Percentiles rank a stretch among this genome's conserved stretches.
Evolutionary conservation across 2,329 filamentous ascomycete genomes (phyloP).

Genomic region (Botrytis hyacinthi): DNA sequence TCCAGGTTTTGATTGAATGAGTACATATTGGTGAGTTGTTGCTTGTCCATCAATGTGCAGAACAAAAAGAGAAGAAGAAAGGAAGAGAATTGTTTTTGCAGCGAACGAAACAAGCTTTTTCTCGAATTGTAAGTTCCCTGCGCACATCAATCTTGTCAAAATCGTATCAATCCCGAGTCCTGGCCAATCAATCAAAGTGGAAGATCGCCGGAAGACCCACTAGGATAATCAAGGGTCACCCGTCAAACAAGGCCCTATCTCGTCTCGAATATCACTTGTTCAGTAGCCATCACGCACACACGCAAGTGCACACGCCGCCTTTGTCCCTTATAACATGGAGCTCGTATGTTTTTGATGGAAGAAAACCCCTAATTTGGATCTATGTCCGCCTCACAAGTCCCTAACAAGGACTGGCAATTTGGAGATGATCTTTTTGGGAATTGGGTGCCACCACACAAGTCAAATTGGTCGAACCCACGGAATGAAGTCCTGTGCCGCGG

Average conservation of each 20-base stretch:
- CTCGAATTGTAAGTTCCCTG: not conserved
- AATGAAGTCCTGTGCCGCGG: not conserved
- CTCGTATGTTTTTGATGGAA: not conserved
- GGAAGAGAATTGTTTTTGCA: not conserved
- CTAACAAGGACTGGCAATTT: not conserved
- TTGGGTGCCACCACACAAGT: not conserved
- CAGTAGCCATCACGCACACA: not conserved
- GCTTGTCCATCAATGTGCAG: not conserved
- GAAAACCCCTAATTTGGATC: not conserved
- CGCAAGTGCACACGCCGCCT: conserved; percentile 10
- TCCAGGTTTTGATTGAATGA: not conserved
- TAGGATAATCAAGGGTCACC: not conserved
- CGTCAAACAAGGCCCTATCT: conserved; percentile 3
- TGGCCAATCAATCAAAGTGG: conserved; percentile 4
- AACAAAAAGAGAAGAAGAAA: not conserved
- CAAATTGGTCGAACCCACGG: not conserved
- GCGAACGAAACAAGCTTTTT: conserved; percentile 14
- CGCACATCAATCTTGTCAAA: conserved; percentile 8
- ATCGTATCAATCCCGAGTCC: not conserved
- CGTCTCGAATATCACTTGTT: conserved; percentile 6
- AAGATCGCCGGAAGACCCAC: not conserved
- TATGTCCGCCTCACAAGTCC: not conserved
- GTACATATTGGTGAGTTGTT: not conserved
- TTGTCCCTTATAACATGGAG: not conserved
- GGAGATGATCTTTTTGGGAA: not conserved